These are phyloP conservation scores for Leptosphaerulina australis DNA, from an alignment of 2,329 filamentous ascomycete species.

Conservation along the genomic window DNA sequence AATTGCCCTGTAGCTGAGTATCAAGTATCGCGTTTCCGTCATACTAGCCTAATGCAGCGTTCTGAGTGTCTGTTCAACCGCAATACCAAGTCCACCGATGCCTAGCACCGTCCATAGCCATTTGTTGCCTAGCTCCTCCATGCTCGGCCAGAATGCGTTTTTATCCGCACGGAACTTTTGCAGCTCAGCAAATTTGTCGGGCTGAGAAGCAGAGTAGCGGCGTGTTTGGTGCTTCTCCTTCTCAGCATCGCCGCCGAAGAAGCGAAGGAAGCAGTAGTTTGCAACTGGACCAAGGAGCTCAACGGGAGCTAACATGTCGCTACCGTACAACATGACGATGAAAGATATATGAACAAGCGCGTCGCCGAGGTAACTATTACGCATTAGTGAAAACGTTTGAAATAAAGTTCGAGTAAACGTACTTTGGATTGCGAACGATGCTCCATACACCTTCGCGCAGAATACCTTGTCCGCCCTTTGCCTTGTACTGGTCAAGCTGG, in stretches of 20 bases:
- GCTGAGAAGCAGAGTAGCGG: constrained; percentile 59
- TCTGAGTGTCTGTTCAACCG: constrained; percentile 53
- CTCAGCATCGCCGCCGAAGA: constrained; percentile 62
- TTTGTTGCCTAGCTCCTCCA: constrained; percentile 58
- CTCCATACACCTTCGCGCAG: constrained; percentile 66
- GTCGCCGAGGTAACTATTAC: constrained; percentile 65
- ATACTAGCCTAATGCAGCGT: constrained; percentile 32
- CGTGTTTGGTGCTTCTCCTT: constrained; percentile 60
- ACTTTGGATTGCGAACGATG: constrained; percentile 67
- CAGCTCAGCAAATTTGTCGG: constrained; percentile 60
- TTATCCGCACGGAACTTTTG: constrained; percentile 60
- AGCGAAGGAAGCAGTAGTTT: constrained; percentile 65
- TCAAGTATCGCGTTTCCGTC: neutral
- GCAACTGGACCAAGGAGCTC: constrained; percentile 62
- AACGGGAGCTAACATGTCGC: constrained; percentile 61
- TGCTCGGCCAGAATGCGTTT: constrained; percentile 65
- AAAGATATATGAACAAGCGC: constrained; percentile 65
- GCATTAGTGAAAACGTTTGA: constrained; percentile 2
- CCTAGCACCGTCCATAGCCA: constrained; percentile 63
- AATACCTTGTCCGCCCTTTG: constrained; percentile 50
- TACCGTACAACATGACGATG: constrained; percentile 62
- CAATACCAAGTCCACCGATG: constrained; percentile 57
- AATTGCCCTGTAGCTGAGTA: neutral
- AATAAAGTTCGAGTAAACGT: constrained; percentile 36
- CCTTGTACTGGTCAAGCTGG: constrained; percentile 60